A percentile compares a stretch with the other conserved stretches of the same genome.
phyloP scores from a whole-genome alignment of 2,329 filamentous ascomycete species.

The Cladorrhinum sp. region DNA sequence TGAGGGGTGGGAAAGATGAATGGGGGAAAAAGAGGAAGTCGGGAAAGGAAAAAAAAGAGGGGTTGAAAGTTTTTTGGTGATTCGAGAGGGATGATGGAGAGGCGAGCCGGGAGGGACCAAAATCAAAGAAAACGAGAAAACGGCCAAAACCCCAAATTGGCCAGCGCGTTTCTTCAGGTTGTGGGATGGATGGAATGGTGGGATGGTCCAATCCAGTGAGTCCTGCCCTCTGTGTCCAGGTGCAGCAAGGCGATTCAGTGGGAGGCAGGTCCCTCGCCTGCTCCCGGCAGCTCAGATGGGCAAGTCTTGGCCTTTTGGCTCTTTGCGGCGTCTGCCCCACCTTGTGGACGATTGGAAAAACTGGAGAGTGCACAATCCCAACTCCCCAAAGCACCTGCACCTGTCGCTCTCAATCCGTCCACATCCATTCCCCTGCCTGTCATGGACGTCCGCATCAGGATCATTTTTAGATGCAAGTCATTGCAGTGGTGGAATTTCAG shows the following conservation, averaged over 20 bases:
- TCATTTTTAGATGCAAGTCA: not conserved
- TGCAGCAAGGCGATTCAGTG: not conserved
- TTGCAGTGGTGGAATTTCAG: too few relatives aligned
- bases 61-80: slow-evolving; percentile 20
- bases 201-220: slow-evolving; percentile 4
- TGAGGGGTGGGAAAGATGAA: slow-evolving; percentile 6
- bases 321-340: not conserved
- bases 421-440: not conserved
- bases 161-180: not conserved
- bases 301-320: not conserved
- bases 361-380: not conserved
- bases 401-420: not conserved
- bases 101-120: slow-evolving; percentile 5
- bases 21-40: slow-evolving; percentile 17
- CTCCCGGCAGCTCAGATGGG: not conserved
- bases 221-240: not conserved
- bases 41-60: slow-evolving; percentile 24
- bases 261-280: not conserved
- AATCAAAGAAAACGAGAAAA: slow-evolving; percentile 20
- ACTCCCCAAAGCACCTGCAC: not conserved
- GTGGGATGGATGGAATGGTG: not conserved
- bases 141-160: slow-evolving; percentile 13
- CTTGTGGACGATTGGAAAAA: not conserved
- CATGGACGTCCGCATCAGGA: not conserved
- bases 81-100: slow-evolving; percentile 5